A percentile compares a stretch with the other conserved stretches of the same genome.
Evolutionary conservation across 1,284 basidiomycete species (phyloP).

Genomic region (Leccinum glutinopallens): DNA sequence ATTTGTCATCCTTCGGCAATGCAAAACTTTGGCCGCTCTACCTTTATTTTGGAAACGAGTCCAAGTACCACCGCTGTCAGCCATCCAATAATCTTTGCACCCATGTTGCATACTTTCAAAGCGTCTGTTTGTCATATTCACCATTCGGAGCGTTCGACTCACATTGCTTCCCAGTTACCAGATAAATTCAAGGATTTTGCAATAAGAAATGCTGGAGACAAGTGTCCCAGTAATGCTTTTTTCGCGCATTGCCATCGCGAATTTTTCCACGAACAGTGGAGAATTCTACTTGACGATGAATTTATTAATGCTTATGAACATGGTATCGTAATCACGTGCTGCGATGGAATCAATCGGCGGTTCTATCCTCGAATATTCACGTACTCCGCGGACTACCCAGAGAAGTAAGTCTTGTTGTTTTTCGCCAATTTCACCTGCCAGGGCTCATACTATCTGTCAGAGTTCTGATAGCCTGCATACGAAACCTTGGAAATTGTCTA

Average conservation of each 20-base stretch:
- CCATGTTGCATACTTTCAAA: too few species aligned
- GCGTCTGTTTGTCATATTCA: background rate
- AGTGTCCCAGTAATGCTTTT: too few species aligned
- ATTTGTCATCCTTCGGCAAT: too few species aligned
- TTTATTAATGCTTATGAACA: background rate
- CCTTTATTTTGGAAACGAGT: too few species aligned
- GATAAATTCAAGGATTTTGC: background rate
- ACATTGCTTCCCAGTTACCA: background rate
- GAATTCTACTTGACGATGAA: background rate
- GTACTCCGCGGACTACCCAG: background rate
- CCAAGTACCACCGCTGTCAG: background rate
- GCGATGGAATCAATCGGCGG: background rate
- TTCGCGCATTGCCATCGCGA: too few species aligned
- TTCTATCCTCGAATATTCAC: background rate
- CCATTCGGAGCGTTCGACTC: too few species aligned
- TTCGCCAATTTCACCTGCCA: background rate
- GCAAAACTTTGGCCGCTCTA: too few species aligned
- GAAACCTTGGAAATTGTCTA: background rate
- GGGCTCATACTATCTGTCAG: background rate
- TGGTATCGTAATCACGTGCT: background rate
- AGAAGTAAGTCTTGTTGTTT: background rate
- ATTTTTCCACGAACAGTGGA: background rate
- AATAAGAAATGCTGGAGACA: background rate
- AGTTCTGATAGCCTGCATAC: conserved; percentile 1
- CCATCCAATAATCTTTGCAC: background rate